Base-by-base conservation (phyloP, 768 basidiomycete species). In the Cystobasidiopsis lactophilus region DNA sequence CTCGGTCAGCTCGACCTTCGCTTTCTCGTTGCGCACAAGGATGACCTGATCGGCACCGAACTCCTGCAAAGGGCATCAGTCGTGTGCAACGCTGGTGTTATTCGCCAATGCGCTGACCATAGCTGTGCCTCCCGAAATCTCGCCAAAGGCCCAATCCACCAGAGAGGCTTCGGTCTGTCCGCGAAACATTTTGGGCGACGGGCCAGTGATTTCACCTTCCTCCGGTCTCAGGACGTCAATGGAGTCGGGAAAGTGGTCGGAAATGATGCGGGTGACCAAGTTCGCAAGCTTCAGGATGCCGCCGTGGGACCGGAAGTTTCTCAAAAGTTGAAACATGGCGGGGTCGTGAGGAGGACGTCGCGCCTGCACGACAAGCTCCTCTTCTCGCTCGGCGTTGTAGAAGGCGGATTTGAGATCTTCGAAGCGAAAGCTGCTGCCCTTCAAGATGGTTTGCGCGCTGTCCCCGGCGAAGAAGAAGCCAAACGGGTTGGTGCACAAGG, bases 401-500 rank as follows among this genome's bases (percentile, higher is more conserved):
- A 54, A 54, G 23, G 27, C n/a, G n/a, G 53, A 54, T 19, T 43
- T 52, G 26, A 54, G 52, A n/a, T 54, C 53, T 54, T 51, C 29
- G 52, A 54, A 54, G 16, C 37, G n/a, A 30, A 54, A 54, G 14
- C 31, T 18, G 19, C 11, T 39, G 7, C 26, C 50, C 14, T 13
- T 26, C 10, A 29, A 23, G 27, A 54, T 53, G 21, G 54, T 52
- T 26, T 54, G 53, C 9, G 53, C 53, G 10, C 54, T 54, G 51
- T 54, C 53, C 4, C 53, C 53, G n/a, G 53, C 53, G 3, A 10
- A 54, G 51, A 54, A 54, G 37, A 38, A 23, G 14, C 53, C 53
- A 21, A 18, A 7, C 27, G 53, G 33, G 24, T 54, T 52, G 13
- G 24, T n/a, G n/a, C 13, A 16, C 14, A 54, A 14, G 10, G 10